Conservation (phyloP, 2,329 filamentous ascomycete species). For the Pestalotiopsis sp. region DNA sequence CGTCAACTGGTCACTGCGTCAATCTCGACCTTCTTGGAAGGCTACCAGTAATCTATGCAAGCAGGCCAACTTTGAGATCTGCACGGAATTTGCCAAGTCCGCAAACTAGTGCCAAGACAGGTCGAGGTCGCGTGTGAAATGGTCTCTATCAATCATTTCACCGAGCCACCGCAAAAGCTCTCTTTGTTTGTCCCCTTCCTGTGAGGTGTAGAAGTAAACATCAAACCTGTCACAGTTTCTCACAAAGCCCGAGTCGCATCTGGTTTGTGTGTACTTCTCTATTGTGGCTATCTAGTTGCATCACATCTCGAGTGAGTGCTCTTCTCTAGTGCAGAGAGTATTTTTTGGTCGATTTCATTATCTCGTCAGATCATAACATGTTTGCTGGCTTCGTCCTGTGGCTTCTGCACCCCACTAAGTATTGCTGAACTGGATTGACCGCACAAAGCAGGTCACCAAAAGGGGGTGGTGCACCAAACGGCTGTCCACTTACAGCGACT, state of each 20-base stretch:
- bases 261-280: slow-evolving; percentile 3
- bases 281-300: slow-evolving; percentile 7
- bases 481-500: slow-evolving; percentile 30
- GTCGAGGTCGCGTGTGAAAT: not conserved
- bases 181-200: not conserved
- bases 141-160: not conserved
- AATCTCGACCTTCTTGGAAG: too few species aligned
- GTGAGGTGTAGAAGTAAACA: too few species aligned
- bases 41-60: too few species aligned
- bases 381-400: not conserved
- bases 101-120: not conserved
- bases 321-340: not conserved
- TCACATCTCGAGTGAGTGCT: not conserved
- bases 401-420: slow-evolving; percentile 12
- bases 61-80: not conserved
- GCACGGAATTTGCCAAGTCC: not conserved
- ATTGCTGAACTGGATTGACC: slow-evolving; percentile 3
- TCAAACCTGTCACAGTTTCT: too few species aligned
- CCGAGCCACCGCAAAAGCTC: not conserved
- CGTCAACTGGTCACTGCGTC: not conserved
- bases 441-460: not conserved
- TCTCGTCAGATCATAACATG: slow-evolving; percentile 9
- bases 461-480: not conserved
- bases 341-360: not conserved
- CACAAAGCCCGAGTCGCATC: not conserved